phyloP scores from a whole-genome alignment of 176 grass and related monocot species.

The Phoenix roebelenii region DNA sequence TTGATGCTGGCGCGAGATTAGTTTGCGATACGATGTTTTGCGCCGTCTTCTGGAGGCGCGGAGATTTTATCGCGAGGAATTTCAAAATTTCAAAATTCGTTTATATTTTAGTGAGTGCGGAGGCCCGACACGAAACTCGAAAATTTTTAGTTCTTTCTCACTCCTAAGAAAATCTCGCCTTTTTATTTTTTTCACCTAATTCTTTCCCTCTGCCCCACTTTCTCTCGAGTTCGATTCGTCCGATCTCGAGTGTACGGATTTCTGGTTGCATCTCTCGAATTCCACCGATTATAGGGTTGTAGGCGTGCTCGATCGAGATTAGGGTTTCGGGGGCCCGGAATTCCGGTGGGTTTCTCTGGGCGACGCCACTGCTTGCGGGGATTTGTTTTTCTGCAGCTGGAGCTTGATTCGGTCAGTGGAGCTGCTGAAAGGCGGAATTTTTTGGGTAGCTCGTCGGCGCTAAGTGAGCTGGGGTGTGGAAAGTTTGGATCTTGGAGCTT shows the following conservation, averaged over 20 bases:
- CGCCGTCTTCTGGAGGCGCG: too few relatives aligned
- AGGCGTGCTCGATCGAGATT: too few relatives aligned
- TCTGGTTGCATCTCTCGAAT: too few relatives aligned
- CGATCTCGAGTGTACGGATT: too few relatives aligned
- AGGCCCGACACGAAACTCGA: neutral
- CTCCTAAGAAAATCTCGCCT: neutral
- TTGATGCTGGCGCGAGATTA: too few relatives aligned
- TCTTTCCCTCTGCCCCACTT: too few relatives aligned
- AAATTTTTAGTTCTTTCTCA: neutral
- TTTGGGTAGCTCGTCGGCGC: neutral
- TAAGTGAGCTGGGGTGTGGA: slow-evolving; percentile 20
- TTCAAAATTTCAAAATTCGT: slow-evolving; percentile 3
- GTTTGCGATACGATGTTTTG: too few relatives aligned
- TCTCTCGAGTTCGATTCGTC: too few relatives aligned
- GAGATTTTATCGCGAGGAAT: slow-evolving; percentile 2
- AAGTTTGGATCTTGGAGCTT: slow-evolving; percentile 20
- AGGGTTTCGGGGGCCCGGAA: slow-evolving; percentile 1
- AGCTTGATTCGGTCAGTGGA: too few relatives aligned
- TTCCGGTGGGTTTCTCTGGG: neutral
- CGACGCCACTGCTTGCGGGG: too few relatives aligned
- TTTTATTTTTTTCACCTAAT: neutral
- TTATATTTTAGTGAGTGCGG: neutral
- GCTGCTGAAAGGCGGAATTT: slow-evolving; percentile 1
- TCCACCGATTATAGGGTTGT: too few relatives aligned
- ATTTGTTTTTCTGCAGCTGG: too few relatives aligned